These are phyloP conservation scores for Leccinum truebloodii DNA, from an alignment of 768 basidiomycete genomes.

Conservation along the genomic window DNA sequence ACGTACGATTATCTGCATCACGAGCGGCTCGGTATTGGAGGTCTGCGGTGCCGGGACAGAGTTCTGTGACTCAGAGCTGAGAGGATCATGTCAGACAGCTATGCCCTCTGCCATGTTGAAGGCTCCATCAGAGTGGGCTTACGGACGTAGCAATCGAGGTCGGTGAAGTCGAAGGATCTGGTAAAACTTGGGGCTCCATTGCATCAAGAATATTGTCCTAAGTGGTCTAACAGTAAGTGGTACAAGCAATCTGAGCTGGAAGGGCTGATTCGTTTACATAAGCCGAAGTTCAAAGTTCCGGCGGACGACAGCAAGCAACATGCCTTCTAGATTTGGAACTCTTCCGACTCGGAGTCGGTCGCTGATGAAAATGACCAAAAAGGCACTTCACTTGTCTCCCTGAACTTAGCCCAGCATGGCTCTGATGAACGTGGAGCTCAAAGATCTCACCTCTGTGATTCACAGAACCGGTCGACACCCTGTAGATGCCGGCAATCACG, in stretches of 20 bases:
- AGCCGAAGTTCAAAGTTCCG: no score
- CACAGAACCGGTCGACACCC: conserved; percentile 19
- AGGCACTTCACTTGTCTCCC: background rate
- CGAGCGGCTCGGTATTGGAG: conserved; percentile 26
- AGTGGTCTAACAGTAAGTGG: no score
- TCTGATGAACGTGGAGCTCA: conserved; percentile 19
- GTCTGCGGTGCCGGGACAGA: background rate
- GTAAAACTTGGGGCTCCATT: background rate
- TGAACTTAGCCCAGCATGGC: conserved; percentile 13
- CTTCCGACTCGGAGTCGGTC: no score
- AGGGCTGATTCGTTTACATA: no score
- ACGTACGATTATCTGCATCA: conserved; percentile 47
- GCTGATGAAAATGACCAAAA: background rate
- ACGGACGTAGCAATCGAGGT: background rate
- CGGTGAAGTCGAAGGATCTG: background rate
- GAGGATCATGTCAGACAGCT: background rate
- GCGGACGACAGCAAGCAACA: no score
- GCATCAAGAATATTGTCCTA: background rate
- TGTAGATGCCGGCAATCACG: conserved; percentile 21
- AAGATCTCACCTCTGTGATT: conserved; percentile 21
- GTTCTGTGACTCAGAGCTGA: conserved; percentile 1
- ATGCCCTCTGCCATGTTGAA: background rate
- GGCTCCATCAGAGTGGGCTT: background rate
- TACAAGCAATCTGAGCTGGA: background rate
- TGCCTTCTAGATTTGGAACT: no score